phyloP scores from a whole-genome alignment of 176 grass and related monocot species.

The Ampelocalamus luodianensis region DNA sequence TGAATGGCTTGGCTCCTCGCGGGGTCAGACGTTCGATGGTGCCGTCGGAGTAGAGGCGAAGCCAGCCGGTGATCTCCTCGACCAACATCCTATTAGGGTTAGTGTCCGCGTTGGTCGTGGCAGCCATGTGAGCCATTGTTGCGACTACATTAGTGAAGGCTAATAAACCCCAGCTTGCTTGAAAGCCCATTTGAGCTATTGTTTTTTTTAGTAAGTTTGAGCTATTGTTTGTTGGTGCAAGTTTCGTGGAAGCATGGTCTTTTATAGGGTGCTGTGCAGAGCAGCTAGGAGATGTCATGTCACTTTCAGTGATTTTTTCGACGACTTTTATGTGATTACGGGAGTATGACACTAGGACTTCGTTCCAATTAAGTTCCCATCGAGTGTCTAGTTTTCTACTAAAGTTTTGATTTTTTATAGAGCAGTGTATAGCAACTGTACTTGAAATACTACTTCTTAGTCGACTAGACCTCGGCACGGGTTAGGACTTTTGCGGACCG shows the following conservation, averaged over 20 bases:
- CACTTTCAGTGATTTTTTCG: too few species aligned
- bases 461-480: too few species aligned
- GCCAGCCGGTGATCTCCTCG: slow-evolving; percentile 44
- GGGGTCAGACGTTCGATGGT: slow-evolving; percentile 39
- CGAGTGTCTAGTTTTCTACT: too few species aligned
- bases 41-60: slow-evolving; percentile 49
- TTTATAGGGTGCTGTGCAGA: neutral
- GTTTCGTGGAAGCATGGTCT: neutral
- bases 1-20: slow-evolving; percentile 18
- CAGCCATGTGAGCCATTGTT: neutral
- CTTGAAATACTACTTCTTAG: too few species aligned
- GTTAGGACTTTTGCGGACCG: too few species aligned
- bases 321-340: too few species aligned
- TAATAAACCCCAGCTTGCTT: neutral
- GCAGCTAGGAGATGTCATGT: neutral
- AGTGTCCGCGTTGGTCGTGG: neutral
- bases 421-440: too few species aligned
- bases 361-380: too few species aligned
- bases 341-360: too few species aligned
- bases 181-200: neutral
- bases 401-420: too few species aligned
- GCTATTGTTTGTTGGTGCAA: too few species aligned
- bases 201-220: too few species aligned
- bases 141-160: neutral
- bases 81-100: slow-evolving; percentile 28